These are phyloP conservation scores for Hura crepitans DNA, from an alignment of 441 rosid species.

Conservation along the genomic window DNA sequence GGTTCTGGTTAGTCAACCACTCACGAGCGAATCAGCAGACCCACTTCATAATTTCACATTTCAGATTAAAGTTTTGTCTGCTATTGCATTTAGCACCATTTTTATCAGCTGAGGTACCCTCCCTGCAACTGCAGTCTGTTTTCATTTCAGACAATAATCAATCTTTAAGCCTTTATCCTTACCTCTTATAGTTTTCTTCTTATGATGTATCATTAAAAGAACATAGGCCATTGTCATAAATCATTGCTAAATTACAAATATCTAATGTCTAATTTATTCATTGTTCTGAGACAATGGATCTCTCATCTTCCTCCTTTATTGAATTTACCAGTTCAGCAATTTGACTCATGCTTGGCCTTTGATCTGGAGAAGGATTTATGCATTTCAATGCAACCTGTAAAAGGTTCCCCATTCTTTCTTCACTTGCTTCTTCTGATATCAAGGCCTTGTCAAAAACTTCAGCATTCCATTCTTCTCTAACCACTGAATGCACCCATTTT, in stretches of 20 bases:
- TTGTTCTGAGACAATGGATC: slow-evolving; percentile 33
- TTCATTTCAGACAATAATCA: not conserved
- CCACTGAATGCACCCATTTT: slow-evolving; percentile 54
- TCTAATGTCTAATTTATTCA: not conserved
- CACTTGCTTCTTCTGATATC: slow-evolving; percentile 41
- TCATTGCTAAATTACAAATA: not conserved
- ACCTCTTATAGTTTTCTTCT: slow-evolving; percentile 4
- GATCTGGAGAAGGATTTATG: slow-evolving; percentile 31
- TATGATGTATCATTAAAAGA: not conserved
- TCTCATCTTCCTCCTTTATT: slow-evolving; percentile 49
- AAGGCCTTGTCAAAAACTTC: slow-evolving; percentile 55
- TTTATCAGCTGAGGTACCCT: not conserved
- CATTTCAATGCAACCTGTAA: slow-evolving; percentile 56
- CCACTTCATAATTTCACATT: not conserved
- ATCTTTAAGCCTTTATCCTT: not conserved
- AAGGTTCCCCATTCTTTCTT: slow-evolving; percentile 56
- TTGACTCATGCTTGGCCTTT: slow-evolving; percentile 39
- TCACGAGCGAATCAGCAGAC: slow-evolving; percentile 12
- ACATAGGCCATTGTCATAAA: not conserved
- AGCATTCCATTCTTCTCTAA: slow-evolving; percentile 60
- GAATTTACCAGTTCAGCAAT: slow-evolving; percentile 36
- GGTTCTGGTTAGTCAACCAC: slow-evolving; percentile 4
- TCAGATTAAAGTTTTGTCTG: not conserved
- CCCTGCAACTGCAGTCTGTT: not conserved
- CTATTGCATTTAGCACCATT: not conserved